Evolutionary conservation across 2,329 filamentous ascomycete genomes (phyloP).

Genomic region (Aureobasidium mangrovei): DNA sequence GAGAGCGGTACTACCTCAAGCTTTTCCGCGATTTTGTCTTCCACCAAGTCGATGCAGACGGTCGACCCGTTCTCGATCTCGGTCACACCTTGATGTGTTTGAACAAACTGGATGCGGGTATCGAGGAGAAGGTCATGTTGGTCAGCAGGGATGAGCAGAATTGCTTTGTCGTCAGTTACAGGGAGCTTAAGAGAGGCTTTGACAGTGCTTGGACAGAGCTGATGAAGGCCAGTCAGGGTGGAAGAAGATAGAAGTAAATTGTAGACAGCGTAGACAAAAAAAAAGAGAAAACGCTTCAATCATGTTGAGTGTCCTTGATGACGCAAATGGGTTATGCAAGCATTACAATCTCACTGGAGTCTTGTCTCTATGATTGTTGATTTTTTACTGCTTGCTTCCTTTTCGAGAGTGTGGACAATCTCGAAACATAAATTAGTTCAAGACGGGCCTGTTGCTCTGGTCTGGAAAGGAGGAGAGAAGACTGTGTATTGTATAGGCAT

Average conservation of each 20-base stretch:
- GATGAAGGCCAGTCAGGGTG: conserved; percentile 29
- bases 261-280: conserved; percentile 5
- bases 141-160: conserved; percentile 87
- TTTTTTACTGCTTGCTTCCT: too few species aligned
- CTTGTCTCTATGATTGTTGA: too few species aligned
- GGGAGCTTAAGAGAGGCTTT: conserved; percentile 65
- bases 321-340: too few species aligned
- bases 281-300: not conserved
- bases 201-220: conserved; percentile 55
- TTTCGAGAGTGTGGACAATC: too few species aligned
- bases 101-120: conserved; percentile 87
- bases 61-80: conserved; percentile 73
- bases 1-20: conserved; percentile 85
- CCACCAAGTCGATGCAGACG: conserved; percentile 82
- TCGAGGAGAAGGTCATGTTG: conserved; percentile 75
- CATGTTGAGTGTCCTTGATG: not conserved
- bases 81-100: conserved; percentile 79
- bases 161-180: conserved; percentile 79
- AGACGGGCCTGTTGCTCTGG: too few species aligned
- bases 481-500: too few species aligned
- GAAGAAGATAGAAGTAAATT: conserved; percentile 13
- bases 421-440: too few species aligned
- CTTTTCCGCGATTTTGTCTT: conserved; percentile 96
- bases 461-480: too few species aligned
- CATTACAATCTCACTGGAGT: too few species aligned